These are phyloP conservation scores for Dothideomycetes sp. DNA, from an alignment of 2,329 filamentous ascomycete species.

Conservation along the genomic window DNA sequence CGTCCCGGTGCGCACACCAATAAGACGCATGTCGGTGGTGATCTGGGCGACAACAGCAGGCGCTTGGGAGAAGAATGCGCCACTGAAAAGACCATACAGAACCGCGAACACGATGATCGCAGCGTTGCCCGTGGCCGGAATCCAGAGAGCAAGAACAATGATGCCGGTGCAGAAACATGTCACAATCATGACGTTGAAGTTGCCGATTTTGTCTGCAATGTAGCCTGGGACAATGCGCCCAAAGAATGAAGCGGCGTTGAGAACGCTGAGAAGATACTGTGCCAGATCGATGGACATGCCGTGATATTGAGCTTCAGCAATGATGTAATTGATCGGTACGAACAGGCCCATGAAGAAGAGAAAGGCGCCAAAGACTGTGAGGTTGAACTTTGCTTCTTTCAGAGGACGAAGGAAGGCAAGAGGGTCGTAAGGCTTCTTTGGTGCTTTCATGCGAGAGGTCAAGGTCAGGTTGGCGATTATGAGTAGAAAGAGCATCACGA, in stretches of 20 bases:
- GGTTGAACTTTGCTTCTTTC: background rate
- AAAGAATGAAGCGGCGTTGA: constrained; percentile 19
- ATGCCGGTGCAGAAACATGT: constrained; percentile 13
- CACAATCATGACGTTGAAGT: constrained; percentile 21
- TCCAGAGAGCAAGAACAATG: constrained; percentile 17
- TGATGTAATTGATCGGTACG: constrained; percentile 25
- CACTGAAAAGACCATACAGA: constrained; percentile 19
- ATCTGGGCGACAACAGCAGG: constrained; percentile 23
- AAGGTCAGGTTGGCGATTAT: too few species aligned
- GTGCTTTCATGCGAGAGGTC: too few species aligned
- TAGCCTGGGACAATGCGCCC: constrained; percentile 23
- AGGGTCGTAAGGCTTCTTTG: too few species aligned
- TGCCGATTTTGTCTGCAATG: constrained; percentile 22
- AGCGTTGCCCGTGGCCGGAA: constrained; percentile 9
- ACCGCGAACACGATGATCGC: constrained; percentile 16
- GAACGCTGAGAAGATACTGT: constrained; percentile 21
- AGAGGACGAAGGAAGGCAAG: background rate
- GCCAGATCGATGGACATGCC: constrained; percentile 16
- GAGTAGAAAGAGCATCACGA: constrained; percentile 22
- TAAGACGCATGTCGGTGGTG: constrained; percentile 17
- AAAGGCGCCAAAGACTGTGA: constrained; percentile 11
- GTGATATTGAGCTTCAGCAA: constrained; percentile 19
- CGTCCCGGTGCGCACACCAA: constrained; percentile 53
- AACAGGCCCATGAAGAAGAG: constrained; percentile 26
- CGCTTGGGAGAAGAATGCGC: constrained; percentile 19